These are phyloP conservation scores for Aspergillus sojae DNA, from an alignment of 2,329 filamentous ascomycete genomes.

Conservation along the genomic window DNA sequence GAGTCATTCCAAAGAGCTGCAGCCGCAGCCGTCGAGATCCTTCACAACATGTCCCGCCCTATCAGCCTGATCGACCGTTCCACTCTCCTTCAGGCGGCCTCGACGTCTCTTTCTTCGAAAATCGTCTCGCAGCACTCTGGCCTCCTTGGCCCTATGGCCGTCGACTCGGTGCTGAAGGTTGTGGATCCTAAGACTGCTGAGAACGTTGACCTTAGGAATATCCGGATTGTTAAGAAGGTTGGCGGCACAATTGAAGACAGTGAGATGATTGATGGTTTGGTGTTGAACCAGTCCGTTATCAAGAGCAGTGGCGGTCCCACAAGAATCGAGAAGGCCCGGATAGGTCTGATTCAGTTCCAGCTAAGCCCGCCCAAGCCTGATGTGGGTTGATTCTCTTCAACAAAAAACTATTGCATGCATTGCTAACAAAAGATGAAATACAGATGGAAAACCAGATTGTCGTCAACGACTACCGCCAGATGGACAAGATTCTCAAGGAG, in stretches of 20 bases:
- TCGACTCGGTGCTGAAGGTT: conserved; percentile 92
- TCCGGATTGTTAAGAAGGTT: conserved; percentile 95
- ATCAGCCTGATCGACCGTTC: conserved; percentile 85
- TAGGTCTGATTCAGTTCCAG: conserved; percentile 98
- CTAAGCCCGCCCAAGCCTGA: conserved; percentile 97
- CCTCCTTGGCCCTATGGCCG: conserved; percentile 93
- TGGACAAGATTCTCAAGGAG: conserved; percentile 99
- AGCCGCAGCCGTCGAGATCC: conserved; percentile 80
- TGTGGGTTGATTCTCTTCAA: conserved; percentile 53
- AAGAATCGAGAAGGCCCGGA: conserved; percentile 95
- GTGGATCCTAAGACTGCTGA: conserved; percentile 95
- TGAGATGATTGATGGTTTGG: conserved; percentile 92
- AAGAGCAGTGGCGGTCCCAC: conserved; percentile 90
- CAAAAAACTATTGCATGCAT: background rate
- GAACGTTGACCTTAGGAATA: conserved; percentile 95
- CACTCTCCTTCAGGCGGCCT: conserved; percentile 92
- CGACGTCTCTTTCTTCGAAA: conserved; percentile 96
- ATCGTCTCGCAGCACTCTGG: conserved; percentile 98
- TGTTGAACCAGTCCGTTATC: conserved; percentile 87
- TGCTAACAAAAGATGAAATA: conserved; percentile 21
- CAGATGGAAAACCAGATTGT: conserved; percentile 99
- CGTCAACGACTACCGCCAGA: conserved; percentile 98
- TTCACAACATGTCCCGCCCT: conserved; percentile 94
- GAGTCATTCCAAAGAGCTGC: conserved; percentile 97
- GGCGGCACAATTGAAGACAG: conserved; percentile 98